Evolutionary conservation across 1,284 basidiomycete species (phyloP), one percentile per base, ranked within the genome.

Genomic region (Leccinum fallax): DNA sequence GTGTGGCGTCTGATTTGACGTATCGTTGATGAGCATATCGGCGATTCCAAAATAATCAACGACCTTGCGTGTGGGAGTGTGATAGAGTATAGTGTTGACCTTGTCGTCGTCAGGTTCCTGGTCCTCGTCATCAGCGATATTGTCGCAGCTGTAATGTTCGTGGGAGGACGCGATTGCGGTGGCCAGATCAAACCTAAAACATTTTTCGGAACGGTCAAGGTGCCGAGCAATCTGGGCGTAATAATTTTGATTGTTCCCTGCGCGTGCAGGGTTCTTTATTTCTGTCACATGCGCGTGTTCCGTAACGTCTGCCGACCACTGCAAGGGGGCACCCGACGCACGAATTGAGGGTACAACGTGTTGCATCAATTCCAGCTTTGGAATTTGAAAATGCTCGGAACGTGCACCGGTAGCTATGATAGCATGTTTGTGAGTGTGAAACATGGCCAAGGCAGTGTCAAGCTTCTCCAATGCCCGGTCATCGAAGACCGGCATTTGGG

Each of bases 171-270:
- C 24, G 24, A 51, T 51, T 26, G 24, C 11, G 5, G 49, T 51
- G 21, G 49, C 49, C 24, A 51, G 24, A 26, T 51, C 24, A 28
- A 51, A 26, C 8, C 24, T 51, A 9, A 51, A 51, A 16, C 49
- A 51, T 26, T 16, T 51, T 26, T 51, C 46, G 19, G 46, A 49
- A 10, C 46, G 46, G 21, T 49, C 46, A 6, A 49, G 46, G 11
- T 49, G 46, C 16, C 46, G 46, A 11, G 46, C 46, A 24, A 49
- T 49, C 19, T 49, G 46, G 19, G n/a, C 19, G 46, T 46, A 59
- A 21, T 54, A 55, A 5, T 59, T 54, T 38, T 55, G 58, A 15
- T 59, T 59, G 24, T 59, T 60, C 1, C 53, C 53, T 5, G 46
- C 21, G 6, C 16, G 10, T 9, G 53, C 53, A 4, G 53, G 58